A percentile compares a stretch with the other conserved stretches of the same genome.
Conservation (phyloP, 208 protist genomes). For the Trichomonas gallinae region DNA sequence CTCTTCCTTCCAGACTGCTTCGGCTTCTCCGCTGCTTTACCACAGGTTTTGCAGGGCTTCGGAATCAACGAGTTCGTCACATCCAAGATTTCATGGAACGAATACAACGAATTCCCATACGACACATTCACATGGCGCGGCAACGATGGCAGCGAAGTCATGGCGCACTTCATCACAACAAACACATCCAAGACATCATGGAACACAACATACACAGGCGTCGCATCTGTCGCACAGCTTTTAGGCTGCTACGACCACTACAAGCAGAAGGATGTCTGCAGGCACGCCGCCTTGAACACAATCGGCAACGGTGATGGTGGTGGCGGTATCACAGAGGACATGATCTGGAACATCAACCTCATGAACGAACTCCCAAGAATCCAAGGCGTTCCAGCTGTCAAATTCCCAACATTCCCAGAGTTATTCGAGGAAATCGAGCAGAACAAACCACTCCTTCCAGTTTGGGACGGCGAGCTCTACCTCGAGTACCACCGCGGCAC, state of each 20-base stretch:
- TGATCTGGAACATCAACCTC: neutral
- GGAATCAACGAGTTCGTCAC: neutral
- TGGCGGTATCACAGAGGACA: constrained; percentile 23
- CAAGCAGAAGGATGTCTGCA: neutral
- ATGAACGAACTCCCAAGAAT: neutral
- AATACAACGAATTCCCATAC: neutral
- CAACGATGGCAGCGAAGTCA: neutral
- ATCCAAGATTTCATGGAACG: neutral
- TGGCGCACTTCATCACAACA: constrained; percentile 4
- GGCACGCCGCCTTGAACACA: neutral
- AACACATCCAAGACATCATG: neutral
- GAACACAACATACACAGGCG: neutral
- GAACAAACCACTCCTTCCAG: neutral
- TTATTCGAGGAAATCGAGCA: neutral
- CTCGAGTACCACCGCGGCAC: constrained; percentile 28
- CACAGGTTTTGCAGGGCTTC: neutral
- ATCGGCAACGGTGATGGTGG: constrained; percentile 28
- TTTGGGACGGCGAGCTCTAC: constrained; percentile 17
- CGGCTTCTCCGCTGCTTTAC: neutral
- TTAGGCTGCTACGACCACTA: neutral
- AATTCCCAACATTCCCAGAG: neutral
- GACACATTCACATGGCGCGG: neutral
- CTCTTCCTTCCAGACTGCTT: neutral
- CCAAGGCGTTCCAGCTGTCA: neutral
- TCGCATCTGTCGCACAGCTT: neutral